Conservation (phyloP, 345 rosid species). For the Anacardium occidentale region DNA sequence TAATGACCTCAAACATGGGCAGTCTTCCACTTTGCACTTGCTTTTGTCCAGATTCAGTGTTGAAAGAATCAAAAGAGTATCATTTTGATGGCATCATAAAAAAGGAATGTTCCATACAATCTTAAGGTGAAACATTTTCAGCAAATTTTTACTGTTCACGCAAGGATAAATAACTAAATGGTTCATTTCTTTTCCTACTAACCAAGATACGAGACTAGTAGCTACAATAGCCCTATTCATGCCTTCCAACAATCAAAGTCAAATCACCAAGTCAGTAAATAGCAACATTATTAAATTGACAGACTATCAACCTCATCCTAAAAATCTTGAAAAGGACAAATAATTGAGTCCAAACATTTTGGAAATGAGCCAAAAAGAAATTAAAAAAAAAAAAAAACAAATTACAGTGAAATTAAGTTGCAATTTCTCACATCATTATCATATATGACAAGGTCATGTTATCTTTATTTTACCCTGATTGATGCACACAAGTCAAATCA, state of each 20-base stretch:
- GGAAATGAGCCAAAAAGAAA: slow-evolving; percentile 2
- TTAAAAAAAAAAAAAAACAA: not conserved
- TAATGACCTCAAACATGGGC: not conserved
- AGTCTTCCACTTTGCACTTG: not conserved
- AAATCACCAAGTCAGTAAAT: not conserved
- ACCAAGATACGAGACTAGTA: not conserved
- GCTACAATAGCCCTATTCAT: not conserved
- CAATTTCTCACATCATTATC: not conserved
- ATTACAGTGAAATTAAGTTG: not conserved
- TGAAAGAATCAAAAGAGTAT: not conserved
- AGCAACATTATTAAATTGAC: not conserved
- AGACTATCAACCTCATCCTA: not conserved
- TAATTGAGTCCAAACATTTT: not conserved
- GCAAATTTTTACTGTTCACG: slow-evolving; percentile 3
- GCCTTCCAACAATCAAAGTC: not conserved
- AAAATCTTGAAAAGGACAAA: not conserved
- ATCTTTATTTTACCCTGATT: not conserved
- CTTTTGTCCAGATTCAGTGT: not conserved
- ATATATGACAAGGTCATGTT: not conserved
- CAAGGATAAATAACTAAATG: not conserved
- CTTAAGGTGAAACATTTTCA: not conserved
- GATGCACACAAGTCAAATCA: not conserved
- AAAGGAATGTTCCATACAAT: not conserved
- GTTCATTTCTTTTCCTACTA: not conserved
- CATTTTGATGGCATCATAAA: not conserved